Evolutionary conservation across 163 green algal genomes (phyloP), one percentile per base, ranked within the genome.

Genomic region (Scenedesmus sp.): DNA sequence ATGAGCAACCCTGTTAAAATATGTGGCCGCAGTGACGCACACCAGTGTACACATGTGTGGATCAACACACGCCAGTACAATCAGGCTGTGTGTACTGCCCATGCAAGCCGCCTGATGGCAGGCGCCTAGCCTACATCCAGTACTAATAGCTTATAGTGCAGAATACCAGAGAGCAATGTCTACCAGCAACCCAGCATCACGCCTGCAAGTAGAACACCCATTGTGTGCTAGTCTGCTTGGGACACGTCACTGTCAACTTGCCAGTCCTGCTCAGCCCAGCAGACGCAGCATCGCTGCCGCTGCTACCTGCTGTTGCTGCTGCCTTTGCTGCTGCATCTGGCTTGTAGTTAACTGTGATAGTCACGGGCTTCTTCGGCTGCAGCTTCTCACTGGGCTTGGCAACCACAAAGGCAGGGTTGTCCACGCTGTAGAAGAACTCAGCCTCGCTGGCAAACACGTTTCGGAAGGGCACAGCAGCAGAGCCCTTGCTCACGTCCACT

Each of bases 181-280:
- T n/a, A 59, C 76, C 34, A 84, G 12, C 34, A 59, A 16, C 12
- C 76, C 8, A 4, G 76, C 34, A n/a, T 85, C 76, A 95, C 0
- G 94, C 96, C 84, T 96, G 94, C 85, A 98, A 88, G 92, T 98
- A 98, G 93, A 95, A 98, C 52, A 98, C 94, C 96, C 96, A 98
- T 52, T 95, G 92, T 13, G 91, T 90, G 54, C 87, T 90, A 0
- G 93, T 96, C 85, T 97, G 94, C 8, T 89, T 92, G 18, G 95
- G 94, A 92, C 97, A 98, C 2, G 94, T 93, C 16, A 98, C 93
- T 0, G 96, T 96, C 7, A 98, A 95, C 94, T 97, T 98, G 83
- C 93, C 96, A 15, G 94, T 97, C 20, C 89, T 88, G 59, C 15
- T 70, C 34, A 9, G 52, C 54, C 46, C 20, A 16, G 86, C 15